These are phyloP conservation scores for Lentinula guzmanii DNA, from an alignment of 768 basidiomycete species.

Conservation along the genomic window DNA sequence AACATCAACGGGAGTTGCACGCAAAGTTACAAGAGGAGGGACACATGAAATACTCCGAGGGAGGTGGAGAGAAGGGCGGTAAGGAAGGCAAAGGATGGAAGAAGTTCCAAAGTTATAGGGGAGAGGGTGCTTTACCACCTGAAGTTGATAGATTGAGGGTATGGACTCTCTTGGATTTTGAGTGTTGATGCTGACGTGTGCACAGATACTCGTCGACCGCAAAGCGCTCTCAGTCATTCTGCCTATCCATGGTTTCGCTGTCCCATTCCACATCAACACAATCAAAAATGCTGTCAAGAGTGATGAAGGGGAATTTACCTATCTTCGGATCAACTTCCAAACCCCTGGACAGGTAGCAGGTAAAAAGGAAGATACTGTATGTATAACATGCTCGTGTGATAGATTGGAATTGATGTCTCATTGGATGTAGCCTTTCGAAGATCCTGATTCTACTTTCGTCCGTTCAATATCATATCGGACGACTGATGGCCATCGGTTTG, in stretches of 20 bases:
- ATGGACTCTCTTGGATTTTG: constrained; percentile 17
- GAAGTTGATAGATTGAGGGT: constrained; percentile 79
- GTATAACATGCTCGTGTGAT: constrained; percentile 7
- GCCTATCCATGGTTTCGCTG: constrained; percentile 92
- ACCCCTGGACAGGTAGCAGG: constrained; percentile 96
- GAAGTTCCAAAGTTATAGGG: constrained; percentile 94
- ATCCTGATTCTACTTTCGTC: constrained; percentile 93
- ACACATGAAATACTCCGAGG: constrained; percentile 77
- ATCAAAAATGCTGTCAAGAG: constrained; percentile 98
- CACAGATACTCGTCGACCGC: constrained; percentile 85
- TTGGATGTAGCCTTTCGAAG: constrained; percentile 77
- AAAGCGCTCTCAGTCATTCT: constrained; percentile 86
- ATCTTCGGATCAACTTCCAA: constrained; percentile 95
- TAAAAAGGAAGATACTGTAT: constrained; percentile 96
- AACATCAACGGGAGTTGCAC: constrained; percentile 86
- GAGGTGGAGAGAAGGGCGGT: constrained; percentile 63
- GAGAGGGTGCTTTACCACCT: constrained; percentile 84
- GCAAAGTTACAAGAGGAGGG: constrained; percentile 72
- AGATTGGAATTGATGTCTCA: neutral
- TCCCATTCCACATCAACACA: constrained; percentile 97
- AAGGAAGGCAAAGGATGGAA: constrained; percentile 95
- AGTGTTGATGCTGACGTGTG: neutral
- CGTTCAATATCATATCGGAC: constrained; percentile 94
- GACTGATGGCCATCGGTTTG: constrained; percentile 83
- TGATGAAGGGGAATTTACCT: constrained; percentile 93